phyloP scores from a whole-genome alignment of 768 basidiomycete species.

The Amanita pallidorosea region DNA sequence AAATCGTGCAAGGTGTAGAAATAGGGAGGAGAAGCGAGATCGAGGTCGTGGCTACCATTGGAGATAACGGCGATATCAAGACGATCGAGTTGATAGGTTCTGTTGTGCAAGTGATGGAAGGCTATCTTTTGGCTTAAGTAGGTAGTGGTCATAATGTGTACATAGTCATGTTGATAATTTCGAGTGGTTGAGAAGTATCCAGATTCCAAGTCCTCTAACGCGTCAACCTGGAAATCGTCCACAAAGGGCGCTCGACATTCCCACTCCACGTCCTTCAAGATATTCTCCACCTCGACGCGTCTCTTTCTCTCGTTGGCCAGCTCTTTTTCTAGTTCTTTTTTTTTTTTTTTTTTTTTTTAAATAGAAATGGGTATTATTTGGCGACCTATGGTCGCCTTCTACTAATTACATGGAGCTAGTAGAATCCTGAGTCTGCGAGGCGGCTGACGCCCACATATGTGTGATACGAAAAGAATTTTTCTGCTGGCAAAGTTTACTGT shows the following conservation, averaged over 20 bases:
- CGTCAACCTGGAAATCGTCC: constrained; percentile 35
- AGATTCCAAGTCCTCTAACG: constrained; percentile 25
- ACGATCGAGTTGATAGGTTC: constrained; percentile 11
- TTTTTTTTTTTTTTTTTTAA: too few species aligned
- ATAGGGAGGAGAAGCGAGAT: constrained; percentile 36
- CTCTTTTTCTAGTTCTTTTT: constrained; percentile 10
- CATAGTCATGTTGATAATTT: too few species aligned
- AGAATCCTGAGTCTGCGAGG: too few species aligned
- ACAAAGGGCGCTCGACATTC: constrained; percentile 46
- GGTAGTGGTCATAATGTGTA: background rate
- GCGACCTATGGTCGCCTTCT: too few species aligned
- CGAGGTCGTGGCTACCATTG: constrained; percentile 21
- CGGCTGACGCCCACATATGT: too few species aligned
- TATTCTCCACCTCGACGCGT: constrained; percentile 31
- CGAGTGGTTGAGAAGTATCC: too few species aligned
- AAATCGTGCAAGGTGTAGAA: constrained; percentile 33
- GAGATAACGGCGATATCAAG: constrained; percentile 16
- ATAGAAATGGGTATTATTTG: too few species aligned
- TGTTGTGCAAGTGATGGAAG: constrained; percentile 31
- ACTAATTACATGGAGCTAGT: too few species aligned
- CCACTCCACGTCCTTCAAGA: constrained; percentile 33
- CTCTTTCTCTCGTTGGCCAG: constrained; percentile 23
- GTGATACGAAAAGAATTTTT: too few species aligned
- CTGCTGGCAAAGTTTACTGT: too few species aligned
- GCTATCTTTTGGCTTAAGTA: constrained; percentile 10